Conservation (phyloP, 2,329 filamentous ascomycete species). For the Botrytis fabae region DNA sequence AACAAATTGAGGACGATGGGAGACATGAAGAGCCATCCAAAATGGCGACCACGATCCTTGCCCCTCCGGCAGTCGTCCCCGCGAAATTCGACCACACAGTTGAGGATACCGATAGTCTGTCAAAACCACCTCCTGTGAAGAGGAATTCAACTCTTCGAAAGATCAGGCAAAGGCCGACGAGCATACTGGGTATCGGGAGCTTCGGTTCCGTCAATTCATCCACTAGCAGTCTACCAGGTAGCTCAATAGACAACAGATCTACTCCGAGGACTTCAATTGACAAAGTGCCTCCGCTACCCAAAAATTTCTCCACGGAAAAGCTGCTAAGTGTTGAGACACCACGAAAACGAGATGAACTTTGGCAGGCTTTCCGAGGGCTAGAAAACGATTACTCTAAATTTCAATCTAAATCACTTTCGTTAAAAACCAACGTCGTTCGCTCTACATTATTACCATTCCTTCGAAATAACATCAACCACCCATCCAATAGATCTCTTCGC, state of each 20-base stretch:
- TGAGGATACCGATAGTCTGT: conserved; percentile 30
- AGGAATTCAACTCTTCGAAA: conserved; percentile 33
- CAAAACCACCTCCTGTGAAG: conserved; percentile 27
- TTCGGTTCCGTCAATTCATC: conserved; percentile 41
- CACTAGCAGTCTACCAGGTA: conserved; percentile 42
- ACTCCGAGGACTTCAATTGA: conserved; percentile 47
- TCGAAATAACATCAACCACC: conserved; percentile 57
- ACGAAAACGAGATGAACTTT: conserved; percentile 69
- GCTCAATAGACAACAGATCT: conserved; percentile 50
- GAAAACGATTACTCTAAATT: conserved; percentile 71
- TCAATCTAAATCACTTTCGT: conserved; percentile 63
- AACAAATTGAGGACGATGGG: conserved; percentile 30
- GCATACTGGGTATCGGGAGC: conserved; percentile 36
- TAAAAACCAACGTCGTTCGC: conserved; percentile 69
- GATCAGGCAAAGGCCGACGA: conserved; percentile 37
- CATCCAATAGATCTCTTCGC: conserved; percentile 58
- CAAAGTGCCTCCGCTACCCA: conserved; percentile 49
- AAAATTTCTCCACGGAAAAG: conserved; percentile 43
- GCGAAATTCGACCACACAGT: conserved; percentile 32
- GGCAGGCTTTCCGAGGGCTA: conserved; percentile 65
- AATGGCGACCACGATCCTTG: conserved; percentile 28
- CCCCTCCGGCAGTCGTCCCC: conserved; percentile 27
- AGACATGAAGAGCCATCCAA: conserved; percentile 28
- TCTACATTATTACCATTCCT: conserved; percentile 65
- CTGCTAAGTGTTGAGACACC: conserved; percentile 37